phyloP scores from a whole-genome alignment of 2,329 filamentous ascomycete genomes.

The Macrophomina tecta region DNA sequence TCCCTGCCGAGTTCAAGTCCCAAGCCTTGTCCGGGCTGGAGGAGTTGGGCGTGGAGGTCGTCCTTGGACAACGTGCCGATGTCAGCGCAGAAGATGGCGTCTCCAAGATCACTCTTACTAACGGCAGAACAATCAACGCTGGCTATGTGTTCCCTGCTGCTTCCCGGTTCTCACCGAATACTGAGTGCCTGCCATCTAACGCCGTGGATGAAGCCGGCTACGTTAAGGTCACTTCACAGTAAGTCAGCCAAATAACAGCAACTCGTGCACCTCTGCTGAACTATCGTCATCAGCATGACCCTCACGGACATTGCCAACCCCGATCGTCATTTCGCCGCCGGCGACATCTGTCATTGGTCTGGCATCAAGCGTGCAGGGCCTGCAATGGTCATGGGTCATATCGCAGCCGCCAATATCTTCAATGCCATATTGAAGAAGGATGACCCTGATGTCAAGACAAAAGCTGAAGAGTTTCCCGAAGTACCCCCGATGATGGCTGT shows the following conservation, averaged over 20 bases:
- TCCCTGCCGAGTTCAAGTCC: conserved; percentile 73
- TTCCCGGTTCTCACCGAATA: conserved; percentile 67
- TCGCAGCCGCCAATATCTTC: conserved; percentile 64
- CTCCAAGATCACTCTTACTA: conserved; percentile 53
- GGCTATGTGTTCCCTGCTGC: conserved; percentile 74
- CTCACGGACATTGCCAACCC: conserved; percentile 64
- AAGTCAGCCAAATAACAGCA: conserved; percentile 37
- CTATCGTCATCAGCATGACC: conserved; percentile 32
- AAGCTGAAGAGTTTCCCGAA: conserved; percentile 44
- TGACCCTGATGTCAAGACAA: conserved; percentile 32
- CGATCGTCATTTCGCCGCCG: conserved; percentile 69
- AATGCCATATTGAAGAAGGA: conserved; percentile 44
- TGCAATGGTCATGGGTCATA: conserved; percentile 76
- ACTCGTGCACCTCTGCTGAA: conserved; percentile 23
- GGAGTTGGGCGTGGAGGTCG: conserved; percentile 68
- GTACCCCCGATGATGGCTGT: conserved; percentile 71
- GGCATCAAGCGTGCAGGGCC: conserved; percentile 81
- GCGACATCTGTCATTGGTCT: conserved; percentile 73
- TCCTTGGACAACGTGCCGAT: conserved; percentile 65
- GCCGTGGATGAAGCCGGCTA: conserved; percentile 69
- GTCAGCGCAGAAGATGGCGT: conserved; percentile 40
- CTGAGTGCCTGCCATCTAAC: conserved; percentile 64
- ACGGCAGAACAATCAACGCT: conserved; percentile 58
- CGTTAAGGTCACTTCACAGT: conserved; percentile 66
- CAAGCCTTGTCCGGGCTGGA: conserved; percentile 63